Evolutionary conservation across 1,284 basidiomycete genomes (phyloP), one percentile per base, ranked within the genome.

Genomic region (Trametes pubescens): DNA sequence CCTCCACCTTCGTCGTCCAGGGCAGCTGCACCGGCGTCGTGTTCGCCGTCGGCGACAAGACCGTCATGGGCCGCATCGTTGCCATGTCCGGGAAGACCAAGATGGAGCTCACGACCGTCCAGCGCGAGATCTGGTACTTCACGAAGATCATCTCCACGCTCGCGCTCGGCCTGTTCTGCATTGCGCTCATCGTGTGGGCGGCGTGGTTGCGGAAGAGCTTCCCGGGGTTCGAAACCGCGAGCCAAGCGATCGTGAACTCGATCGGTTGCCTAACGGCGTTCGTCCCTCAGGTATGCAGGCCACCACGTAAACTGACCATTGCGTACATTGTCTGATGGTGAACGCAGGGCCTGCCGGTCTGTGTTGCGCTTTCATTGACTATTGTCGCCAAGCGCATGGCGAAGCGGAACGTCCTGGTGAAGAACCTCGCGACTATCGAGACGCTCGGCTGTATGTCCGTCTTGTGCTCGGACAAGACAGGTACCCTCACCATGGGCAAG

Each of bases 11-110:
- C 65, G 80, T 84, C 58, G 81, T 86, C 1, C 82, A 83, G 51
- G 89, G 89, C 6, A 82, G 75, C 29, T 88, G 86, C 57, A 76
- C 77, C n/a, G 89, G 84, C 35, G 74, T 86, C 21, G 86, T 87
- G 24, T 83, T 88, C 59, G 83, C 84, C 51, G 86, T 84, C 0
- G 87, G 88, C 48, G 83, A 87, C 72, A 78, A 77, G 38, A 87
- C 87, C 3, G 82, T 83, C 59, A 83, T 84, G 82, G 89, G 90
- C n/a, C 81, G 86, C 44, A 82, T 88, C 64, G 82, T 88, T 57
- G 79, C 83, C 69, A 80, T 86, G 67, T 85, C 86, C 0, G 80
- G 78, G 16, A 76, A 82, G 66, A 78, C 80, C 55, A 83, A 84
- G 60, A 79, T 80, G 71, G 83, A 82, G 66, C 66, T 82, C 54